Evolutionary conservation across 805 yeast species (phyloP).

Genomic region (Nakazawaea ernobii): DNA sequence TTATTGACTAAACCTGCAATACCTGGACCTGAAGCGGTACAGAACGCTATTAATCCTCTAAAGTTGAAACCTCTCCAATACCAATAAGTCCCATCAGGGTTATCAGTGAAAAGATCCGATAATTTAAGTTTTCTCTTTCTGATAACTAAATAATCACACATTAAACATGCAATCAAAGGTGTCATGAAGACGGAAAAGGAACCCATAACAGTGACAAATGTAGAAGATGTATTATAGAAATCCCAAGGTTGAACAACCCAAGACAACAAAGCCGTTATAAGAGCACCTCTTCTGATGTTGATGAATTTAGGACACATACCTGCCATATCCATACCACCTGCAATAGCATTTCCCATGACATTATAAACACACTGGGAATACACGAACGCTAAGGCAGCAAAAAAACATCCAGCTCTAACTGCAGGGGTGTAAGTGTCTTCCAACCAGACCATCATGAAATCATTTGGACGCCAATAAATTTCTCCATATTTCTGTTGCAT

Average conservation of each 20-base stretch:
- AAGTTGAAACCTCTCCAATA: constrained; percentile 26
- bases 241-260: constrained; percentile 36
- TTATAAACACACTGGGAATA: constrained; percentile 31
- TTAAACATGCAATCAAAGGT: constrained; percentile 29
- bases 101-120: constrained; percentile 27
- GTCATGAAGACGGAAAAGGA: constrained; percentile 33
- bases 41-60: constrained; percentile 22
- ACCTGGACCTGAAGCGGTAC: constrained; percentile 31
- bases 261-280: constrained; percentile 25
- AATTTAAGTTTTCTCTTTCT: constrained; percentile 25
- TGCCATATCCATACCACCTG: constrained; percentile 38
- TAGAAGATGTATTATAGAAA: constrained; percentile 30
- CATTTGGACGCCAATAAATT: constrained; percentile 33
- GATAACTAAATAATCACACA: constrained; percentile 30
- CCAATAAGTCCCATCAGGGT: constrained; percentile 23
- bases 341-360: constrained; percentile 28
- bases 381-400: constrained; percentile 29
- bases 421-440: constrained; percentile 25
- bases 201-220: constrained; percentile 30
- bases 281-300: constrained; percentile 33
- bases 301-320: constrained; percentile 33
- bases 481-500: constrained; percentile 27
- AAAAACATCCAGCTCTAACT: constrained; percentile 36
- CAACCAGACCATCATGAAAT: constrained; percentile 23
- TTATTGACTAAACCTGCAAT: constrained; percentile 31